Conservation (phyloP, 108 stramenopile genomes). For the Schizochytrium sp. region DNA sequence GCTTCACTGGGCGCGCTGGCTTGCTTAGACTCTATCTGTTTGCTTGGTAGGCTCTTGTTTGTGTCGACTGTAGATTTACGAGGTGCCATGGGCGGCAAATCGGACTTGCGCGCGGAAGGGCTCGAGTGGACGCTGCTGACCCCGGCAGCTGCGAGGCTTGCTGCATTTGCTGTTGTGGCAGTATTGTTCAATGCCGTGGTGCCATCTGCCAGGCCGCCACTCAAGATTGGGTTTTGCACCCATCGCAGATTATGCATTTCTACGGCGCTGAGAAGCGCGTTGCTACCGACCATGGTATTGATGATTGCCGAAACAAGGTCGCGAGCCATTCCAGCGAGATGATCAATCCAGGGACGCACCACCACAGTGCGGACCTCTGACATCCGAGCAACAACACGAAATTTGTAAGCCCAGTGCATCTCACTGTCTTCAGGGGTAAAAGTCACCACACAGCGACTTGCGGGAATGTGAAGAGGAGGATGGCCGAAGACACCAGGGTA, state of each 20-base stretch:
- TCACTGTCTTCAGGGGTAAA: background rate
- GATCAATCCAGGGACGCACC: background rate
- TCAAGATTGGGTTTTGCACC: background rate
- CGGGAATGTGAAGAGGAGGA: background rate
- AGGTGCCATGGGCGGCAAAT: background rate
- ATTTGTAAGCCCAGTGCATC: background rate
- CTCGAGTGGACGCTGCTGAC: background rate
- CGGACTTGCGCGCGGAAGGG: background rate
- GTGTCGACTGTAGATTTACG: background rate
- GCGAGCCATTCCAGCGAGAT: background rate
- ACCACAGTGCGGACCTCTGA: background rate
- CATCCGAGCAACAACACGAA: background rate
- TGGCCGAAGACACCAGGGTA: background rate
- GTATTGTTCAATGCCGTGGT: too few relatives aligned
- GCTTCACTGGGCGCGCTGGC: background rate
- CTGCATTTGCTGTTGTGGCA: background rate
- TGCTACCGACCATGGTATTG: background rate
- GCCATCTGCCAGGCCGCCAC: background rate
- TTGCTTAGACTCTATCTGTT: background rate
- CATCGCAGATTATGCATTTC: background rate
- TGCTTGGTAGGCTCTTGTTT: background rate
- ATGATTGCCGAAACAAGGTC: background rate
- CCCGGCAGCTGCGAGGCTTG: background rate
- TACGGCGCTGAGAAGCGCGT: background rate
- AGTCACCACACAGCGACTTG: background rate